These are phyloP conservation scores for Colletotrichum gigasporum DNA, from an alignment of 2,329 filamentous ascomycete genomes.

Conservation along the genomic window DNA sequence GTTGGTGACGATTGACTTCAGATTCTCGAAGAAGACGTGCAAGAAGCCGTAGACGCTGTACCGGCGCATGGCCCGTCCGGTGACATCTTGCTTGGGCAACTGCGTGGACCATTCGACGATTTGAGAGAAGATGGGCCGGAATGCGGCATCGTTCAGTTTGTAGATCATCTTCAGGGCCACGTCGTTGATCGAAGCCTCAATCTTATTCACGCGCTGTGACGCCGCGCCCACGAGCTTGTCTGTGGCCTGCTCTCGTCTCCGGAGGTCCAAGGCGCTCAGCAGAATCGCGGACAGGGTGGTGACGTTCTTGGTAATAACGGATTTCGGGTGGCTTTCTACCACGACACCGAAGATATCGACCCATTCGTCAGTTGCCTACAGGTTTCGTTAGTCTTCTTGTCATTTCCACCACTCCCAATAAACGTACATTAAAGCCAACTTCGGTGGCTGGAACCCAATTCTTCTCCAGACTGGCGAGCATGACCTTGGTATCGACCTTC, in stretches of 20 bases:
- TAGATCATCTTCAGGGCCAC: conserved; percentile 89
- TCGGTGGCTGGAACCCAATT: conserved; percentile 75
- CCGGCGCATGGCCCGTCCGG: conserved; percentile 69
- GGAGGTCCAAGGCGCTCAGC: conserved; percentile 70
- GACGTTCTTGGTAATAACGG: conserved; percentile 79
- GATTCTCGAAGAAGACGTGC: conserved; percentile 79
- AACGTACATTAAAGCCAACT: conserved; percentile 69
- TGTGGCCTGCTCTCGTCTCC: conserved; percentile 62
- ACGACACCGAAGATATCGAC: conserved; percentile 75
- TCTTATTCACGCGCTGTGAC: conserved; percentile 59
- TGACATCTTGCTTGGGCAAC: conserved; percentile 68
- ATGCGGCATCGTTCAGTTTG: conserved; percentile 94
- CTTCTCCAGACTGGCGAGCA: conserved; percentile 76
- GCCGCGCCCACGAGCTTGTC: conserved; percentile 52
- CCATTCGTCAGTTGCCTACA: conserved; percentile 72
- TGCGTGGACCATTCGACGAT: conserved; percentile 83
- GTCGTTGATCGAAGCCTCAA: conserved; percentile 72
- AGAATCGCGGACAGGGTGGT: conserved; percentile 73
- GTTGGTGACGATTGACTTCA: conserved; percentile 93
- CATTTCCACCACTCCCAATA: neutral
- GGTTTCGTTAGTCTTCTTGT: neutral
- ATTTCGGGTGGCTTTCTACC: conserved; percentile 82
- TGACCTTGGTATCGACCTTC: conserved; percentile 79
- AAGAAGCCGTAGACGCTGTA: conserved; percentile 87
- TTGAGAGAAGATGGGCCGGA: conserved; percentile 88